Evolutionary conservation across 2,329 filamentous ascomycete genomes (phyloP).

Genomic region (Cladophialophora immunda): DNA sequence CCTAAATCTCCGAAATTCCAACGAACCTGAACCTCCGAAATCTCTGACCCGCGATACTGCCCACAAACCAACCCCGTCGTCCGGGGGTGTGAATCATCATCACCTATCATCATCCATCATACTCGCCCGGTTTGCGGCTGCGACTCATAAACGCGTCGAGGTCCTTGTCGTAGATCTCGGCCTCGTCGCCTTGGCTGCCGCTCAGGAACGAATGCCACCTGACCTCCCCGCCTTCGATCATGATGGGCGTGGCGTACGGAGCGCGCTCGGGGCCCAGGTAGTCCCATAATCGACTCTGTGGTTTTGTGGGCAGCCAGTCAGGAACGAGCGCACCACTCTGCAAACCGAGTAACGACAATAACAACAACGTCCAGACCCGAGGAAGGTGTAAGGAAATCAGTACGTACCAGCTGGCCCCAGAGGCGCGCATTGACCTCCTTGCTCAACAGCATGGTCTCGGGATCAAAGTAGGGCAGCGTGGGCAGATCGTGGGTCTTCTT

Average conservation of each 20-base stretch:
- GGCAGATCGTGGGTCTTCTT: conserved; percentile 30
- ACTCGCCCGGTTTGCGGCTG: not conserved
- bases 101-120: conserved; percentile 15
- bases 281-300: conserved; percentile 37
- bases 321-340: not conserved
- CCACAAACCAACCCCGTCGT: too few species aligned
- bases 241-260: conserved; percentile 35
- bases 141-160: conserved; percentile 36
- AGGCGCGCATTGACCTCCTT: conserved; percentile 38
- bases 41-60: too few species aligned
- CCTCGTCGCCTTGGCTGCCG: conserved; percentile 37
- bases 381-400: too few species aligned
- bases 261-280: conserved; percentile 39
- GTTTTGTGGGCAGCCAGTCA: not conserved
- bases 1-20: too few species aligned
- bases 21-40: too few species aligned
- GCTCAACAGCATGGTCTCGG: conserved; percentile 40
- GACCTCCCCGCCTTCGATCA: conserved; percentile 37
- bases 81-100: not conserved
- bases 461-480: conserved; percentile 39
- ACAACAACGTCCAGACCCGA: too few species aligned
- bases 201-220: conserved; percentile 40
- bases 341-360: not conserved
- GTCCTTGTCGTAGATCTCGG: conserved; percentile 27
- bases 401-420: conserved; percentile 39